Evolutionary conservation across 73 alveolate genomes (phyloP), one percentile per base, ranked within the genome.

Genomic region (Diophrys appendiculata): DNA sequence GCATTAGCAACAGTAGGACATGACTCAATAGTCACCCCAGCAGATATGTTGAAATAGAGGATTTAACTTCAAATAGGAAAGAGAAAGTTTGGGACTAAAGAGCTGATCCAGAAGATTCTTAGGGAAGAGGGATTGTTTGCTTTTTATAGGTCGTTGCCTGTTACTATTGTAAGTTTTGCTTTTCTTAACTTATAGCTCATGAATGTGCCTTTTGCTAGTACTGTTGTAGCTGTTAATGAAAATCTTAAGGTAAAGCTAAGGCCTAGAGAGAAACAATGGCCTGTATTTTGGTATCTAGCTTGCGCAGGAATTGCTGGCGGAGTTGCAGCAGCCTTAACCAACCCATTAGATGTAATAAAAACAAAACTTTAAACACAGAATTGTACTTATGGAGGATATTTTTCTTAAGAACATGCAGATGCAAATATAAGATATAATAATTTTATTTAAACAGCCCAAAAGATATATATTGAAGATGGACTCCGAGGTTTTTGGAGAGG

Each of bases 231-330:
- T 32, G 84, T 91, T n/a, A 90, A 93, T 71, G 98, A 93, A 73
- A 93, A 91, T 76, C 60, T 91, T 69, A 93, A 91, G 84, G 75
- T 89, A 43, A 52, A 54, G 25, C 54, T 88, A 33, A 27, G 75
- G 55, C 91, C 91, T 23, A 53, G 81, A 84, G 76, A 81, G 32
- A 80, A 74, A 35, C 72, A 83, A 35, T 82, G 78, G 60, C 88
- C 89, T 28, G 70, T 91, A 56, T 23, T 81, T 11, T 83, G 91
- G 80, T 89, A 90, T 65, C 91, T 93, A 56, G n/a, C 81, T 1
- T 90, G 97, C 76, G 98, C 98, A 2, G 98, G 95, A 32, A 25
- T 86, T 28, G 93, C 98, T 34, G 96, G 97, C n/a, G 92, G 95
- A 33, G 67, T 88, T 13, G 95, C 98, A 29, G 96, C 93, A 23